Conservation (phyloP, 2,329 filamentous ascomycete species). For the Gnomoniopsis smithogilvyi region DNA sequence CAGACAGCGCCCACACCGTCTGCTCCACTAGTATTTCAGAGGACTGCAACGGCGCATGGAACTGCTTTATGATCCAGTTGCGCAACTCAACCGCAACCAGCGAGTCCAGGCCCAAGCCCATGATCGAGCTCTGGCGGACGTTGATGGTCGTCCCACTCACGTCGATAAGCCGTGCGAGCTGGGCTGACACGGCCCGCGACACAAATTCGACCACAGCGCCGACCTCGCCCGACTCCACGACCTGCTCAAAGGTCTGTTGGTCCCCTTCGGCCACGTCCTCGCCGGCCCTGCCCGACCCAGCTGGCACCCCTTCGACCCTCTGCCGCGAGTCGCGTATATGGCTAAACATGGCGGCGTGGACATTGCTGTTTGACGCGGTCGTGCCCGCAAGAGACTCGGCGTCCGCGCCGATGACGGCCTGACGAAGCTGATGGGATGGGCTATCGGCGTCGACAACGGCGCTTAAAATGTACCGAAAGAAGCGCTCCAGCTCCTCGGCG, state of each 20-base stretch:
- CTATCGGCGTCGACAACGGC: background rate
- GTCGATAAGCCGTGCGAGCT: slow-evolving; percentile 13
- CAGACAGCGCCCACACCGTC: slow-evolving; percentile 9
- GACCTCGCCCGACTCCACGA: background rate
- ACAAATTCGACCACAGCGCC: background rate
- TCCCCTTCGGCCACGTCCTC: background rate
- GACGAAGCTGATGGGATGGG: background rate
- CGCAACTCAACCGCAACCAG: slow-evolving; percentile 48
- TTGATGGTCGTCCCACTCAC: slow-evolving; percentile 8
- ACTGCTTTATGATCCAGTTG: slow-evolving; percentile 46
- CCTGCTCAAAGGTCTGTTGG: background rate
- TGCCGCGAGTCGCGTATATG: background rate
- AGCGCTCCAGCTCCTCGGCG: background rate
- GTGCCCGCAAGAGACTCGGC: background rate
- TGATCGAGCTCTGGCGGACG: background rate
- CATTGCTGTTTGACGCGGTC: background rate
- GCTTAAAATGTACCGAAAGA: background rate
- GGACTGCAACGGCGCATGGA: slow-evolving; percentile 44
- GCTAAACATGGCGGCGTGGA: background rate
- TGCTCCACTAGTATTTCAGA: slow-evolving; percentile 42
- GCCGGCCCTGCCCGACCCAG: background rate
- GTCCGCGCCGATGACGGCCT: slow-evolving; percentile 2
- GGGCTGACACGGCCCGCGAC: background rate
- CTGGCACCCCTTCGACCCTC: no score
- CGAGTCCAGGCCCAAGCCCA: slow-evolving; percentile 38